Base-by-base conservation (phyloP, 768 basidiomycete genomes). In the Trametes cingulata region DNA sequence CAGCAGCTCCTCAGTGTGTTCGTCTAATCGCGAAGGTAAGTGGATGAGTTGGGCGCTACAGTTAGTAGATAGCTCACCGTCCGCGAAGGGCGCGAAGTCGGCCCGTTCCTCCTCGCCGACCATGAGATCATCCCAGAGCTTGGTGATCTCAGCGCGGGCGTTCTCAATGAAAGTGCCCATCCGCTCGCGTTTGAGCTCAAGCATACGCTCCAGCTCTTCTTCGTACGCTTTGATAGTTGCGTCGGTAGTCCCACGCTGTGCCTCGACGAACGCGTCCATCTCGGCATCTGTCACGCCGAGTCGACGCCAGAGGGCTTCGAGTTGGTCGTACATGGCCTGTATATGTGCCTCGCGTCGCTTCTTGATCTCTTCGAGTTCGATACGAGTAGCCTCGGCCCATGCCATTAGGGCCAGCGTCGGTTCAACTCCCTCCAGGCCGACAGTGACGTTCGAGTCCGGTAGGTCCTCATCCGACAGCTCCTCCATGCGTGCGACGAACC, bases 191-290 rank as follows among this genome's bases (percentile, higher is more conserved):
- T 95, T 94, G 51, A 98, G 74, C 67, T 91, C 87, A 20, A 94
- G 76, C 89, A 98, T 95, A 54, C 95, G 81, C 62, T 91, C 91
- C 45, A 96, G 76, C 73, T 99, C 97, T 52, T 85, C 84, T 66
- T 95, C 90, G 66, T 99, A 99, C 68, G 90, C 88, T 63, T 76
- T 78, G 24, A 98, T 82, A 1, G 85, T 86, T 19, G 83, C 85
- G 33, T 88, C 85, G 1, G 90, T 92, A 66, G 86, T 89, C 3
- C 96, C 96, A 27, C 91, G 79, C 71, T 96, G 81, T 15, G 79
- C 80, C 60, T 98, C 93, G 0, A 98, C 90, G 68, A 99, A 99
- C n/a, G 81, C 84, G 67, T 98, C 93, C 84, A 95, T 93, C 45
- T 88, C 88, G 0, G 73, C 75, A 48, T 95, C 91, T 0, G 81